Percentiles rank a stretch among this genome's conserved stretches.
These are phyloP conservation scores for Aotearoamyces nothofagi DNA, from an alignment of 2,329 filamentous ascomycete genomes.

Conservation along the genomic window DNA sequence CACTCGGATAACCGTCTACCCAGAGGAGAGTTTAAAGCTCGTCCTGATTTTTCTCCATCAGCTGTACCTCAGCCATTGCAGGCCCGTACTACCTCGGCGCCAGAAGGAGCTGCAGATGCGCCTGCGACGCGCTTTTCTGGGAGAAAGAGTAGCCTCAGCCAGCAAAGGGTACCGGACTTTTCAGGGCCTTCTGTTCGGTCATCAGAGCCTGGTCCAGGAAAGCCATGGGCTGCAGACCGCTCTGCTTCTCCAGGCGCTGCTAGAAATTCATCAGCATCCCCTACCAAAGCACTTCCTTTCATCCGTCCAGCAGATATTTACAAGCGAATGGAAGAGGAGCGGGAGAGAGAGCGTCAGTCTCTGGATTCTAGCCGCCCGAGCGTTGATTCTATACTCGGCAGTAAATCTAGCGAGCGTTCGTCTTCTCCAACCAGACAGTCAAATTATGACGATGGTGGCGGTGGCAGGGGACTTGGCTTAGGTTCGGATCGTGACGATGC, in stretches of 20 bases:
- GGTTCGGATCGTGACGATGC: too few species aligned
- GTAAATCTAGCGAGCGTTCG: slow-evolving; percentile 13
- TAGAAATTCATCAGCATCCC: slow-evolving; percentile 12
- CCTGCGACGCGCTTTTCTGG: slow-evolving; percentile 34
- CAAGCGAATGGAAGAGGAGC: slow-evolving; percentile 53
- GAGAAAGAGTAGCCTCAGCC: slow-evolving; percentile 45
- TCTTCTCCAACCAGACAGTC: slow-evolving; percentile 12
- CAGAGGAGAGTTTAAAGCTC: too few species aligned
- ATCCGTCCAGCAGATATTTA: slow-evolving; percentile 67
- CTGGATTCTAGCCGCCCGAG: slow-evolving; percentile 41
- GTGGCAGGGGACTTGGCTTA: too few species aligned
- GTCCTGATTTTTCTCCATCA: slow-evolving; percentile 34
- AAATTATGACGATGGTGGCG: too few species aligned
- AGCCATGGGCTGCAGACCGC: slow-evolving; percentile 22
- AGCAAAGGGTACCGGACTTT: slow-evolving; percentile 22
- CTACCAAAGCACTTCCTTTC: slow-evolving; percentile 41
- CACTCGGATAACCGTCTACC: too few species aligned
- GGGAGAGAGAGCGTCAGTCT: slow-evolving; percentile 36
- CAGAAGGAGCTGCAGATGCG: slow-evolving; percentile 16
- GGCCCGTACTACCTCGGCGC: slow-evolving; percentile 24
- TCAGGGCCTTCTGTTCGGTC: slow-evolving; percentile 6
- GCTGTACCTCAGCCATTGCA: slow-evolving; percentile 33
- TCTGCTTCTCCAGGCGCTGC: slow-evolving; percentile 24
- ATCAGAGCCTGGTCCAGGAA: slow-evolving; percentile 8
- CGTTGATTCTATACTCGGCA: slow-evolving; percentile 30